These are phyloP conservation scores for Mycena crocata DNA, from an alignment of 768 basidiomycete genomes.

Conservation along the genomic window DNA sequence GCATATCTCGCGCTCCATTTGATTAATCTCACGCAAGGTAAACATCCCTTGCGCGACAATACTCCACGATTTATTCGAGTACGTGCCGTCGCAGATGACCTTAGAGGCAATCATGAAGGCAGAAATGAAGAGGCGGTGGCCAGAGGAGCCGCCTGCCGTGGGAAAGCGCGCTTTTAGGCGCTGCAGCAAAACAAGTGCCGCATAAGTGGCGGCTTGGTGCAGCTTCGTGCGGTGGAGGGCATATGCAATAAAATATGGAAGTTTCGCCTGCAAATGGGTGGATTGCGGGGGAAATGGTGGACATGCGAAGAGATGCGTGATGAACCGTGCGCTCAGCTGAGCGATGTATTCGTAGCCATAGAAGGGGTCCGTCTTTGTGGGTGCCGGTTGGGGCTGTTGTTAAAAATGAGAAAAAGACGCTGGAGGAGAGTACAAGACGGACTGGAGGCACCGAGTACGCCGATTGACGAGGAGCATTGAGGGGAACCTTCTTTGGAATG, in stretches of 20 bases:
- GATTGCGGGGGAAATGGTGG: slow-evolving; percentile 80
- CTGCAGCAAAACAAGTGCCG: slow-evolving; percentile 75
- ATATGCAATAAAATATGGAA: slow-evolving; percentile 89
- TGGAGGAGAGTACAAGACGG: slow-evolving; percentile 4
- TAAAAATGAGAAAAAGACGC: slow-evolving; percentile 17
- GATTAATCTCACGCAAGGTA: slow-evolving; percentile 88
- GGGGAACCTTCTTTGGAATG: slow-evolving; percentile 31
- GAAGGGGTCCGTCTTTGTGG: slow-evolving; percentile 61
- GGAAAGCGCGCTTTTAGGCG: slow-evolving; percentile 93
- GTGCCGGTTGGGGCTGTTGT: slow-evolving; percentile 41
- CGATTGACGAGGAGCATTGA: slow-evolving; percentile 23
- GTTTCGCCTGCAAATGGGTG: slow-evolving; percentile 66
- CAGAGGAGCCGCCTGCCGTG: slow-evolving; percentile 89
- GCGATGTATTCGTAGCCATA: slow-evolving; percentile 85
- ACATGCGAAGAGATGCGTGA: slow-evolving; percentile 87
- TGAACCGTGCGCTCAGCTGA: slow-evolving; percentile 79
- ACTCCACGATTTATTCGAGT: slow-evolving; percentile 93
- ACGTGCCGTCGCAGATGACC: slow-evolving; percentile 95
- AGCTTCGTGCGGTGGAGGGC: slow-evolving; percentile 87
- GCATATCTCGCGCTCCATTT: slow-evolving; percentile 96
- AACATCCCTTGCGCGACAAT: slow-evolving; percentile 93
- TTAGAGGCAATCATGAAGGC: slow-evolving; percentile 94
- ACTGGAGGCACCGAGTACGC: slow-evolving; percentile 36
- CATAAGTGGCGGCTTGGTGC: slow-evolving; percentile 75
- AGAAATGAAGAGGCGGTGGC: slow-evolving; percentile 90